Base-by-base conservation (phyloP, 176 grass and related monocot genomes). In the Elymus sibiricus region DNA sequence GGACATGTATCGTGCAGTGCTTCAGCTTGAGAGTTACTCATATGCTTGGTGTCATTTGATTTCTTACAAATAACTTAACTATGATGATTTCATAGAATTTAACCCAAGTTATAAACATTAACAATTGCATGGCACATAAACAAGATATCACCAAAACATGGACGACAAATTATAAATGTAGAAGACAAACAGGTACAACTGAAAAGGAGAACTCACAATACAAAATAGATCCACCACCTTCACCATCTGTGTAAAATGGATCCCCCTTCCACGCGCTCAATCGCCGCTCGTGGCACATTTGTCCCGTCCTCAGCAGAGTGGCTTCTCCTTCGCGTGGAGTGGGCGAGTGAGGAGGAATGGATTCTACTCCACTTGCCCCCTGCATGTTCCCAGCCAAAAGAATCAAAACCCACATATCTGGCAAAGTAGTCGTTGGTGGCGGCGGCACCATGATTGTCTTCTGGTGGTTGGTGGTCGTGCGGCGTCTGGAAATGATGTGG, bases 391-490 rank as follows among this genome's bases (percentile, higher is more conserved):
- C 44, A 14, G 1, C 44, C 44, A 46, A 46, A 46, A 6, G 12
- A 46, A 4, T 15, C 13, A 47, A 5, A 47, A 16, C 46, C 1
- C 46, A 15, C 13, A 3, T 16, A 4, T 47, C 14, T 47, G 14
- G 4, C 14, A 4, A 47, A 47, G 6, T 19, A 29, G 21, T 0
- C 25, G 19, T 5, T 26, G 11, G 4, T 10, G 53, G 25, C 5
- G 61, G 46, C 73, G 84, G 40, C 65, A 47, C 69, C 77, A 95
- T 89, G 93, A 95, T 83, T 79, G 76, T 85, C 58, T 87, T 89
- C 35, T 62, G 11, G 78, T 79, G 31, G 76, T 74, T 24, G 61
- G 81, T n/a, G 87, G 73, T 39, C 35, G 70, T 2, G 21, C 19
- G 2, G 7, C 6, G 24, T 11, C 38, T n/a, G n/a, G 6, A 47